Conservation (phyloP, 371 early-diverging fungal species). For the Encephalitozoon cuniculi region DNA sequence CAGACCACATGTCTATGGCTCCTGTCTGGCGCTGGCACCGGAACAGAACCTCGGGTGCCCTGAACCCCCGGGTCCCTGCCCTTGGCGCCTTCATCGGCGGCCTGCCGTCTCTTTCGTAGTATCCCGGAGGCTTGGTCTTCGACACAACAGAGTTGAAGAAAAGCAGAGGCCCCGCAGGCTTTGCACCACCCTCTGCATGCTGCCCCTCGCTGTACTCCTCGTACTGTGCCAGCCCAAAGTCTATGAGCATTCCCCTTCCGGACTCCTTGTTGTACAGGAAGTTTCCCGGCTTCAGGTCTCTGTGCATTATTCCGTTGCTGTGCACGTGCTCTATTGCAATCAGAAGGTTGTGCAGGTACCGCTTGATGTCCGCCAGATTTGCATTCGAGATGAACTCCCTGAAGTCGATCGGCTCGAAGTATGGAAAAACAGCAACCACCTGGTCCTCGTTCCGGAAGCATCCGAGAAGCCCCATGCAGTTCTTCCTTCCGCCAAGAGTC, state of each 20-base stretch:
- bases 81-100: constrained; percentile 72
- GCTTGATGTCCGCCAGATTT: constrained; percentile 67
- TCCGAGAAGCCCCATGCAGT: constrained; percentile 70
- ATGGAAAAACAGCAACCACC: constrained; percentile 75
- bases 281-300: constrained; percentile 91
- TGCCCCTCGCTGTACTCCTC: constrained; percentile 29
- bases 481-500: constrained; percentile 63
- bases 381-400: constrained; percentile 62
- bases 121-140: constrained; percentile 56
- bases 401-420: constrained; percentile 74
- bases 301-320: constrained; percentile 65
- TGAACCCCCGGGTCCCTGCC: constrained; percentile 93
- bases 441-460: constrained; percentile 73
- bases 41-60: constrained; percentile 89
- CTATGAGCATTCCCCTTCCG: constrained; percentile 75
- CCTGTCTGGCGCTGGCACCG: constrained; percentile 71
- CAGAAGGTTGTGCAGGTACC: constrained; percentile 72
- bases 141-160: constrained; percentile 34
- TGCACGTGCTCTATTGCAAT: constrained; percentile 63
- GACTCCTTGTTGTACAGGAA: constrained; percentile 71
- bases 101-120: constrained; percentile 61
- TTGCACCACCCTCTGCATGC: not conserved
- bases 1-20: constrained; percentile 85
- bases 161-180: constrained; percentile 60
- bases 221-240: constrained; percentile 91